Evolutionary conservation across 2,329 filamentous ascomycete species (phyloP), one percentile per base, ranked within the genome.

Genomic region (Rutstroemia sp.): DNA sequence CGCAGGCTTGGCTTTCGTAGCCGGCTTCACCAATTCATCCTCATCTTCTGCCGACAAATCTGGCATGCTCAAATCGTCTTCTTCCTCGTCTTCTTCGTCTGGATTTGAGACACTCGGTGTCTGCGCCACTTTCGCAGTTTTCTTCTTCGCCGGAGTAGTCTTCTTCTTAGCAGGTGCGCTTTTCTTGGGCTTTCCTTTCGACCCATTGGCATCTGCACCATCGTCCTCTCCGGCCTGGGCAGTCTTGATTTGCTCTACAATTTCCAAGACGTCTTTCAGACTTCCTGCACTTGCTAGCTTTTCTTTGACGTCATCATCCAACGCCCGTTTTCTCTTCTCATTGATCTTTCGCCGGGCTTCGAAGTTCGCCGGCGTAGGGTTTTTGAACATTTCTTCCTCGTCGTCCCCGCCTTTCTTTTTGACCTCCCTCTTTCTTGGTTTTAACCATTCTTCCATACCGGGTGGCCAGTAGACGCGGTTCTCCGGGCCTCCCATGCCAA

Each of bases 371-470:
- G 66, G 64, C 4, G 66, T 67, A 1, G 66, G 65, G 48, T 67
- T 61, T 10, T 59, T 61, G 21, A 69, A 65, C 39, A 68, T 66
- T 21, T 65, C 63, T 7, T 71, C 70, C 60, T 72, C 70, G 41
- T 69, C 71, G 5, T 71, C 69, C 9, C 49, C 65, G 49, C 63
- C 70, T 54, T 71, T 74, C 66, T 71, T 79, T 71, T 73, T 85
- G 69, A 82, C 70, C 61, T 86, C 80, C 56, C 83, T 80, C 74
- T 95, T 96, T 71, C 81, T 85, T 0, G 91, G 90, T 55, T 85
- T 79, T 21, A 96, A 74, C 90, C 91, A 96, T 60, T 95, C 88
- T 69, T 96, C 92, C 83, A 91, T 90, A 0, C 89, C 89, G 1
- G 83, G 78, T 0, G 91, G 92, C 92, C 92, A 96, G 69, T 95